These are phyloP conservation scores for Cryptosporidium ryanae DNA, from an alignment of 169 alveolate species.

Conservation along the genomic window DNA sequence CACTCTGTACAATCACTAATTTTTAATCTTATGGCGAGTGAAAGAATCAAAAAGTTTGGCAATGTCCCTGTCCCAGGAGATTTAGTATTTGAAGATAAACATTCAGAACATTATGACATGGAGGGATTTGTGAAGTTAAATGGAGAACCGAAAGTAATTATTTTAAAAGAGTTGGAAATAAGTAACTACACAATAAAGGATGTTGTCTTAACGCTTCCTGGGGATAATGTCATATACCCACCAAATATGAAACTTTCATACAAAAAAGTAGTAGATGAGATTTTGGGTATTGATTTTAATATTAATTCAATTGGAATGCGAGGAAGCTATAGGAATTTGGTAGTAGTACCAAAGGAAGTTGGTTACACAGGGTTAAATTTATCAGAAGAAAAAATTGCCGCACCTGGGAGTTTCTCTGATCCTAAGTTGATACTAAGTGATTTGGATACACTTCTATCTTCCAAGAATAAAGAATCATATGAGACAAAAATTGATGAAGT, in stretches of 20 bases:
- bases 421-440: conserved; percentile 58
- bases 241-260: conserved; percentile 76
- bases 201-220: conserved; percentile 93
- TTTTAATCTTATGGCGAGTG: conserved; percentile 87
- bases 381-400: conserved; percentile 75
- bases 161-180: conserved; percentile 67
- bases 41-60: conserved; percentile 90
- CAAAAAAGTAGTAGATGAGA: conserved; percentile 76
- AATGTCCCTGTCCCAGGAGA: conserved; percentile 83
- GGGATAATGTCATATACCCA: conserved; percentile 86
- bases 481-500: conserved; percentile 12
- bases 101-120: conserved; percentile 74
- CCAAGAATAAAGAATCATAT: no score
- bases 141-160: conserved; percentile 79
- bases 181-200: conserved; percentile 84
- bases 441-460: conserved; percentile 24
- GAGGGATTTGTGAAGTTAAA: conserved; percentile 4
- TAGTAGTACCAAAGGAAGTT: conserved; percentile 82
- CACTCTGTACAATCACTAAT: conserved; percentile 94
- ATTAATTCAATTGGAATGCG: conserved; percentile 77
- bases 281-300: conserved; percentile 81
- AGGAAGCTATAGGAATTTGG: conserved; percentile 87
- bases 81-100: conserved; percentile 80
- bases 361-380: conserved; percentile 78
- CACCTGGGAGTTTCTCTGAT: conserved; percentile 43